Percentiles rank a stretch among this genome's conserved stretches.
These are phyloP conservation scores for Cryptococcus sp. DNA, from an alignment of 1,284 basidiomycete species.

Conservation along the genomic window DNA sequence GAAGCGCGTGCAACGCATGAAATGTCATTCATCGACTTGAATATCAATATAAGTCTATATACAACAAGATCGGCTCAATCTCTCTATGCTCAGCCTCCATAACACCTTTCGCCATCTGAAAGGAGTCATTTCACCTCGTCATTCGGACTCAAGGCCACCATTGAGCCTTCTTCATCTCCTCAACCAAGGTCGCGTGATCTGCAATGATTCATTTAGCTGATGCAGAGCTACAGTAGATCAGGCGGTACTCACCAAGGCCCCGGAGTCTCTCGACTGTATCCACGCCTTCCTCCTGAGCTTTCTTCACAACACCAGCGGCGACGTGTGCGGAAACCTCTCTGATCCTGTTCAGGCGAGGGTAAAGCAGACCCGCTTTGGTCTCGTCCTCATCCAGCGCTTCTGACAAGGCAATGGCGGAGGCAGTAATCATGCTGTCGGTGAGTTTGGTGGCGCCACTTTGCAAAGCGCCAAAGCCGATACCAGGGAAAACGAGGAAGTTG, in stretches of 20 bases:
- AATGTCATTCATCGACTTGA: too few species aligned
- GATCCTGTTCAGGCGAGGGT: slow-evolving; percentile 75
- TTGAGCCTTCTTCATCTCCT: slow-evolving; percentile 34
- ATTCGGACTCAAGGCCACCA: slow-evolving; percentile 26
- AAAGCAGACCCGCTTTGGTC: slow-evolving; percentile 64
- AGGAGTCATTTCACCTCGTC: too few species aligned
- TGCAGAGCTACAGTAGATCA: background rate
- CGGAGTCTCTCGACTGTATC: slow-evolving; percentile 35
- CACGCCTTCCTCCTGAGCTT: slow-evolving; percentile 68
- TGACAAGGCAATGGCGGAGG: slow-evolving; percentile 68
- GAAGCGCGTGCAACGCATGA: too few species aligned
- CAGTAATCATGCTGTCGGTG: slow-evolving; percentile 55
- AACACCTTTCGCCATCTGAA: too few species aligned
- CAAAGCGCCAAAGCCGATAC: slow-evolving; percentile 78
- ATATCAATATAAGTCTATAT: too few species aligned
- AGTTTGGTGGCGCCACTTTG: slow-evolving; percentile 56
- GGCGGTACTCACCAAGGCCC: slow-evolving; percentile 28
- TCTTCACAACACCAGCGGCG: slow-evolving; percentile 70
- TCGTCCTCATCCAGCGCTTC: slow-evolving; percentile 75
- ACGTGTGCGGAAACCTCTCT: slow-evolving; percentile 78
- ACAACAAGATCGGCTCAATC: too few species aligned
- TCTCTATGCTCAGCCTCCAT: too few species aligned
- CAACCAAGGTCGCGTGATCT: slow-evolving; percentile 33
- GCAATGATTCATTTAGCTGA: background rate
- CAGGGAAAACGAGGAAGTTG: slow-evolving; percentile 55